Evolutionary conservation across 2,329 filamentous ascomycete genomes (phyloP), one percentile per base, ranked within the genome.

Genomic region (Xylaria sp.): DNA sequence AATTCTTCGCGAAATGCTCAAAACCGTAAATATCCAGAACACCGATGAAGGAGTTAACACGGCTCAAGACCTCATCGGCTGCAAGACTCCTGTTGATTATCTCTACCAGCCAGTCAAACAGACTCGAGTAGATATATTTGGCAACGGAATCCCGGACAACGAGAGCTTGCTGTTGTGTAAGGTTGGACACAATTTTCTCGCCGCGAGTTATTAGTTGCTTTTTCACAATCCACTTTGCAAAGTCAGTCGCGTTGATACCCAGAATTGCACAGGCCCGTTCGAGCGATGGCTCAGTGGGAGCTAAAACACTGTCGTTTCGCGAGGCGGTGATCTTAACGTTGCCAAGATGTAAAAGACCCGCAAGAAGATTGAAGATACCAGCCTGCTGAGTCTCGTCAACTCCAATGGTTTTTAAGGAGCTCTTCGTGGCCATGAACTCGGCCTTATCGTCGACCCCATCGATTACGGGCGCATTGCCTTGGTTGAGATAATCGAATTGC

Each of bases 1-100:
- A 99, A 84, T 99, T 99, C 86, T 98, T 98, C 71, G 96, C 95
- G 78, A 99, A 99, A 82, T 98, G 96, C 81, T 99, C 96, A 78
- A 99, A 99, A 72, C 95, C 95, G 82, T 98, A 98, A 75, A 99
- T 99, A 93, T 99, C 96, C 73, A 99, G 88, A 57, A 99, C 96
- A 81, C 96, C 96, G 76, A 99, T 99, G 81, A 99, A 99, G 1
- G 93, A 95, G 65, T 86, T 88, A 66, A 97, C 94, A 50, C 93
- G 89, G 75, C 87, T 90, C 62, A 98, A 81, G 46, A 98, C 93
- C 72, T 95, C 91, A 54, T 97, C 92, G 0, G 94, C 94, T 13
- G 96, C 96, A 75, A 99, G 85, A 79, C 94, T 94, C 75, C 86
- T 86, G 83, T 99, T 99, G 84, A 97, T 98, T 69, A 92, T 93